Conservation (phyloP, 805 yeast genomes). For the Nakazawaea siamensis region DNA sequence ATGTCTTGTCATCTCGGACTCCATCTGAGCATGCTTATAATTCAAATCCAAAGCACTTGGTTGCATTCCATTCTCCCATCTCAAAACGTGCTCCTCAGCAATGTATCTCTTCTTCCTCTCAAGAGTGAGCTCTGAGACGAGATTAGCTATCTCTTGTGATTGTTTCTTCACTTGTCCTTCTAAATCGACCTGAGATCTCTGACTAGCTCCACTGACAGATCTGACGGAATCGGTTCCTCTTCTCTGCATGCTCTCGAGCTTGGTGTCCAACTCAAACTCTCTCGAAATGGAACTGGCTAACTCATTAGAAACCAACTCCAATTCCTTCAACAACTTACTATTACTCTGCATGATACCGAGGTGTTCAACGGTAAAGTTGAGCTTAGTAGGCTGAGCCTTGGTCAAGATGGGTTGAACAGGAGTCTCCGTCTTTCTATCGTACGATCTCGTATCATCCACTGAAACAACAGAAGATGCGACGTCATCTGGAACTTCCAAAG, state of each 20-base stretch:
- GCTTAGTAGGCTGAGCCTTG: too few species aligned
- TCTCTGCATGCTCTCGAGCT: constrained; percentile 17
- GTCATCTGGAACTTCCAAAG: constrained; percentile 2
- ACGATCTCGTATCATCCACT: background rate
- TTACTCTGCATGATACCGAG: constrained; percentile 54
- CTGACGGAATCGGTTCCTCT: background rate
- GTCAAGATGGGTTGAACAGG: background rate
- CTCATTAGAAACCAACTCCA: constrained; percentile 63
- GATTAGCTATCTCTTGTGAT: constrained; percentile 35
- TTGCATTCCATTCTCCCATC: constrained; percentile 41
- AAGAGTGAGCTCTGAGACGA: constrained; percentile 50
- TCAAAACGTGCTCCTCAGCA: constrained; percentile 61
- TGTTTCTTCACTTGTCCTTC: constrained; percentile 28
- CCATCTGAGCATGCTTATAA: constrained; percentile 47
- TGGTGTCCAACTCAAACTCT: constrained; percentile 53
- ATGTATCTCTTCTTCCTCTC: constrained; percentile 61
- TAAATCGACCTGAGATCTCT: background rate
- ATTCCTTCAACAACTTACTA: constrained; percentile 48
- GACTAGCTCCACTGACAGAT: background rate
- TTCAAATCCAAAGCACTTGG: constrained; percentile 50
- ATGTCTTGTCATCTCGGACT: constrained; percentile 35
- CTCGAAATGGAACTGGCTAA: constrained; percentile 65
- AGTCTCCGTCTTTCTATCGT: background rate
- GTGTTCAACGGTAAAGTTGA: constrained; percentile 48
- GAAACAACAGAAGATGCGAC: constrained; percentile 1